phyloP scores from a whole-genome alignment of 2,329 filamentous ascomycete genomes.

The Stachybotrys chlorohalonatus region DNA sequence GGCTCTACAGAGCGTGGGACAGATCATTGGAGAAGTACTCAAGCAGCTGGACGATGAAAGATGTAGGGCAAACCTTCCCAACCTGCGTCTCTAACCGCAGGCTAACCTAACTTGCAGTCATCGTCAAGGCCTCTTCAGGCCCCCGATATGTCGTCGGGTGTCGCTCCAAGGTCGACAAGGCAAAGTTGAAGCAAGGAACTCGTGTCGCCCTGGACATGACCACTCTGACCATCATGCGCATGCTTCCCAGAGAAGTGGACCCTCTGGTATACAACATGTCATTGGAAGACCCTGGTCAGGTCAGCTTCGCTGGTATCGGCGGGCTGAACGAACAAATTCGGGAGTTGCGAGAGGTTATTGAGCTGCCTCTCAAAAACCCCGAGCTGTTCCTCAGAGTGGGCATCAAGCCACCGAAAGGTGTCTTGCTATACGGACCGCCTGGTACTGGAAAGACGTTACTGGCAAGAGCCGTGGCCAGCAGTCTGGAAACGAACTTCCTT shows the following conservation, averaged over 20 bases:
- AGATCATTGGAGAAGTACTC: constrained; percentile 97
- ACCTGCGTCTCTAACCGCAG: constrained; percentile 2
- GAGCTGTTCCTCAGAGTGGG: constrained; percentile 94
- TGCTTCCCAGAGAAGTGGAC: constrained; percentile 97
- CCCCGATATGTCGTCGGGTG: constrained; percentile 97
- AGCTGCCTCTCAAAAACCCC: constrained; percentile 95
- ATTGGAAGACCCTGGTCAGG: constrained; percentile 90
- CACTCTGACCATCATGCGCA: constrained; percentile 98
- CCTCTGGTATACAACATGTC: constrained; percentile 99
- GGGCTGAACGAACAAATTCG: constrained; percentile 97
- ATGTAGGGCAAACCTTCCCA: constrained; percentile 52
- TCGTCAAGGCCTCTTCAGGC: constrained; percentile 95
- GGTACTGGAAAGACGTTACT: constrained; percentile 95
- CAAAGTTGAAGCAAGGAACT: constrained; percentile 95
- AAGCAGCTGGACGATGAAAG: constrained; percentile 98
- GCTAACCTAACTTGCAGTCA: constrained; percentile 51
- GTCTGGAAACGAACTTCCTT: constrained; percentile 94
- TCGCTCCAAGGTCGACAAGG: constrained; percentile 95
- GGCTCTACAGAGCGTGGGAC: constrained; percentile 94
- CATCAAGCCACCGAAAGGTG: constrained; percentile 98
- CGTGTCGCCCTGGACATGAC: constrained; percentile 98
- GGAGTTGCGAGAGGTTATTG: constrained; percentile 94
- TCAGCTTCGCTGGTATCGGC: constrained; percentile 96
- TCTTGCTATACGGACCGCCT: constrained; percentile 89
- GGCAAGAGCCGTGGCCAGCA: constrained; percentile 89